A percentile compares a stretch with the other conserved stretches of the same genome.
phyloP scores from a whole-genome alignment of 164 flowering plant species.

The Amborella trichopoda region DNA sequence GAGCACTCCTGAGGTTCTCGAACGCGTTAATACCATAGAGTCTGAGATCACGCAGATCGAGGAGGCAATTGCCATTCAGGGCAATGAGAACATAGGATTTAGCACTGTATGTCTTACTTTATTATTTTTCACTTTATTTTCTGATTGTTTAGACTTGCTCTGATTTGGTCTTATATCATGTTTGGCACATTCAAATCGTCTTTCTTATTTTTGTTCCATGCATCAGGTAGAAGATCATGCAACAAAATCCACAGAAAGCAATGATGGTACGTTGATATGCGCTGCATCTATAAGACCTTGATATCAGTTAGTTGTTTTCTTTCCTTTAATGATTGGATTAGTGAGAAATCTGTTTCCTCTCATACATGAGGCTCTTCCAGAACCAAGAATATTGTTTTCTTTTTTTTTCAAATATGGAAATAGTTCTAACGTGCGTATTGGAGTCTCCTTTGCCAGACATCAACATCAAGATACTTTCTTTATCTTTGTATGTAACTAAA shows the following conservation, averaged over 20 bases:
- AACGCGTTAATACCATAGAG: slow-evolving; percentile 75
- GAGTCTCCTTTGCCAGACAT: too few relatives aligned
- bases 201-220: slow-evolving; percentile 2
- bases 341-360: too few relatives aligned
- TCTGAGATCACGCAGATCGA: slow-evolving; percentile 68
- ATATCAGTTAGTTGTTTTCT: too few relatives aligned
- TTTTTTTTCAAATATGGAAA: too few relatives aligned
- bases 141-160: neutral
- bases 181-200: neutral
- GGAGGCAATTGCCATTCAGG: slow-evolving; percentile 43
- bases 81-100: slow-evolving; percentile 36
- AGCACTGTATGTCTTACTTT: slow-evolving; percentile 31
- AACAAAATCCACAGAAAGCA: slow-evolving; percentile 23
- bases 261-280: slow-evolving; percentile 61
- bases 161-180: neutral
- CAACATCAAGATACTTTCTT: too few relatives aligned
- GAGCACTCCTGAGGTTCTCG: slow-evolving; percentile 90
- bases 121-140: too few relatives aligned
- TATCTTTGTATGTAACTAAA: too few relatives aligned
- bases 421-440: too few relatives aligned
- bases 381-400: too few relatives aligned
- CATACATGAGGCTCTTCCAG: too few relatives aligned
- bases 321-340: too few relatives aligned
- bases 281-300: too few relatives aligned
- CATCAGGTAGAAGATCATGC: slow-evolving; percentile 49